Conservation (phyloP, 352 stramenopile species). For the Phytophthora sojae region DNA sequence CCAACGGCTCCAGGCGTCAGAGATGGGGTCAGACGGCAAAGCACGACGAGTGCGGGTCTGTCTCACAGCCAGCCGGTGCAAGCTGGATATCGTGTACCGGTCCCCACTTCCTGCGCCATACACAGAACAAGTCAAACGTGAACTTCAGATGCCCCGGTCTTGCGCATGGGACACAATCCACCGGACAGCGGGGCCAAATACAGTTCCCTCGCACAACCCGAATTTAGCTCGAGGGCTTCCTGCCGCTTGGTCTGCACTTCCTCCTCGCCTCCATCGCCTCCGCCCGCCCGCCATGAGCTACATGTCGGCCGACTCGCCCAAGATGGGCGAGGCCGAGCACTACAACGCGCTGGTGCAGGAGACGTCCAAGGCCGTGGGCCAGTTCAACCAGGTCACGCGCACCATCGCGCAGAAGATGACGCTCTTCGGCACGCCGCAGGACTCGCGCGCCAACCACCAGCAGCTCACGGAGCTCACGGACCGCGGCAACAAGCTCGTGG, state of each 20-base stretch:
- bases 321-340: conserved; percentile 53
- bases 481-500: conserved; percentile 66
- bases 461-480: conserved; percentile 69
- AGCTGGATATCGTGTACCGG: conserved; percentile 20
- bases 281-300: conserved; percentile 46
- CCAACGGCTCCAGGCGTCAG: not conserved
- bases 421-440: conserved; percentile 63
- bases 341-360: conserved; percentile 64
- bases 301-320: conserved; percentile 59
- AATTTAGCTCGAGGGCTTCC: conserved; percentile 18
- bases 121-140: conserved; percentile 6
- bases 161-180: not conserved
- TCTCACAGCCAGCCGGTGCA: conserved; percentile 22
- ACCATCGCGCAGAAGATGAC: conserved; percentile 72
- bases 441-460: conserved; percentile 67
- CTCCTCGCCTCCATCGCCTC: too few relatives aligned
- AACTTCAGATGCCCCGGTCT: not conserved
- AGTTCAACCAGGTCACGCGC: conserved; percentile 69
- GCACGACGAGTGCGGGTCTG: conserved; percentile 19
- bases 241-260: not conserved
- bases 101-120: conserved; percentile 1
- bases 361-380: conserved; percentile 64
- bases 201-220: conserved; percentile 18
- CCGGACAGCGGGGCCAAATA: not conserved
- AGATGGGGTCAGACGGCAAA: conserved; percentile 4